phyloP scores from a whole-genome alignment of 768 basidiomycete genomes.

The Tulasnella sp. region DNA sequence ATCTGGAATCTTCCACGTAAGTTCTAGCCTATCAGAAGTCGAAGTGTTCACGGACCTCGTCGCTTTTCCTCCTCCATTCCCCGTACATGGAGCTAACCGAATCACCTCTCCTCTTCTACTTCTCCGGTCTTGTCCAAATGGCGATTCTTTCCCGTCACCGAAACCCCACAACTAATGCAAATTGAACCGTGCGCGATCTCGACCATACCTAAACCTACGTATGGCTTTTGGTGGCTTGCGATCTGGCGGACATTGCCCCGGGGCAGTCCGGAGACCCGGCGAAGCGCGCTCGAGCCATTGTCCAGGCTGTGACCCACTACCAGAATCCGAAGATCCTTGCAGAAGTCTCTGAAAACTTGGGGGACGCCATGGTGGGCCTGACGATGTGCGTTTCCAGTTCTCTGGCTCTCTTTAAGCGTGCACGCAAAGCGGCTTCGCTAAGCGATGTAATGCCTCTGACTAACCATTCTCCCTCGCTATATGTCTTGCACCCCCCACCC shows the following conservation, averaged over 20 bases:
- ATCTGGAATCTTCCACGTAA: constrained; percentile 90
- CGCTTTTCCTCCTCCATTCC: constrained; percentile 17
- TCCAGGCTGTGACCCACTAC: constrained; percentile 92
- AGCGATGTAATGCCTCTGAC: not conserved
- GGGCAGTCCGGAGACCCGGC: constrained; percentile 84
- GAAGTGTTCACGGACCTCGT: not conserved
- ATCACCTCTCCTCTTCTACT: constrained; percentile 1
- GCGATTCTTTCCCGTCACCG: constrained; percentile 5
- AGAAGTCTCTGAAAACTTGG: constrained; percentile 80
- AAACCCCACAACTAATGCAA: constrained; percentile 5
- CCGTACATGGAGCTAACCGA: not conserved
- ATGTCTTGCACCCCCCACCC: not conserved
- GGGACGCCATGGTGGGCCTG: constrained; percentile 90
- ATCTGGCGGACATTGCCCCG: not conserved
- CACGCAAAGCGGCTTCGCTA: not conserved
- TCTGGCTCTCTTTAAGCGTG: constrained; percentile 5
- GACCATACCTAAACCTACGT: not conserved
- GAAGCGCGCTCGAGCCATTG: constrained; percentile 90
- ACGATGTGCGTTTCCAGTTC: constrained; percentile 59
- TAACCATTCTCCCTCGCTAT: not conserved
- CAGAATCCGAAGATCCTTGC: constrained; percentile 91
- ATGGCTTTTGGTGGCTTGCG: not conserved
- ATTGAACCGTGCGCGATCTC: not conserved
- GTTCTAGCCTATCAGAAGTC: constrained; percentile 36
- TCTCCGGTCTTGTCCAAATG: not conserved